Base-by-base conservation (phyloP, 495 filamentous ascomycete genomes). In the Penicillium coprophilum region DNA sequence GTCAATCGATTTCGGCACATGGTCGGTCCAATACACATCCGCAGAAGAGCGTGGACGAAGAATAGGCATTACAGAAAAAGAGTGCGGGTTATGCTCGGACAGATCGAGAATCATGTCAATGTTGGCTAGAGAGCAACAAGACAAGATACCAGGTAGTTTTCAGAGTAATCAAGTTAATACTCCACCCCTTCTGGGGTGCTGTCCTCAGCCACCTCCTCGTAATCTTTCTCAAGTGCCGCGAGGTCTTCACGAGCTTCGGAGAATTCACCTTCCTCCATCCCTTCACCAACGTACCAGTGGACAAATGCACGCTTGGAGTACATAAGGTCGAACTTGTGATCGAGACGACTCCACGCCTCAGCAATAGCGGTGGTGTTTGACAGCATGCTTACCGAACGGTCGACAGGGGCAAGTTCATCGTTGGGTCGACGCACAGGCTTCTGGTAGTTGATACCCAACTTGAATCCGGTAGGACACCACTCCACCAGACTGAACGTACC, bases 391-490 rank as follows among this genome's bases (percentile, higher is more conserved):
- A 94, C 90, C 67, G 86, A 88, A 60, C 91, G 88, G 70, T 93
- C 90, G 67, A 94, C 91, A 20, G 87, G 81, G 9, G 91, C 90
- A 48, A 96, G 84, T 60, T 90, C 90, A 58, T 82, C 76, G 41
- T 82, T 83, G 53, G 90, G 89, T n/a, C 93, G 87, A 50, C 85
- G 80, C 58, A 86, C 77, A 40, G 91, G 91, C 77, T 91, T 91
- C 75, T 91, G 87, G 78, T 92, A 92, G 79, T 92, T 93, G 80
- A 96, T 95, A 62, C 91, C 91, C 51, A 96, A 80, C 81, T 96
- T 96, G 85, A 96, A 96, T 56, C 91, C 91, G 43, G 91, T 96
- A n/a, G 91, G 91, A 76, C 91, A 96, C 91, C 91, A 96, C 71
- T 96, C 91, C 51, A 96, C 91, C 55, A 95, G 80, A 81, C 94